Conservation (phyloP, 805 yeast species). For the Brettanomyces sp. region DNA sequence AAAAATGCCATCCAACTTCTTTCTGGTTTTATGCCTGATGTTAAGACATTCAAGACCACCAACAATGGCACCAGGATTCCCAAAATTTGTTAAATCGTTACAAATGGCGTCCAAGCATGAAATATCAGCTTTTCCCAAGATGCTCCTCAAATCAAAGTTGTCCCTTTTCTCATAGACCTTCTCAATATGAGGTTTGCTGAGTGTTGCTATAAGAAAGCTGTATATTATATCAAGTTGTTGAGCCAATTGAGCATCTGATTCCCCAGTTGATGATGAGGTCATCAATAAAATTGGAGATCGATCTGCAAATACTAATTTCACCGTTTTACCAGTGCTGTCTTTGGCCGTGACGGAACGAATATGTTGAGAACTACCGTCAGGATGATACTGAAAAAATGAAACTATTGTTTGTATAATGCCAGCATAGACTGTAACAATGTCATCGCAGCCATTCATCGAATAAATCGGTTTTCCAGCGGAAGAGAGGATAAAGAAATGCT, state of each 20-base stretch:
- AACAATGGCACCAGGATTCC: constrained; percentile 50
- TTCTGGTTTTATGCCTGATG: constrained; percentile 48
- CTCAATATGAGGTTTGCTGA: constrained; percentile 71
- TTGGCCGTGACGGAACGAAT: constrained; percentile 46
- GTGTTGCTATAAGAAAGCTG: constrained; percentile 69
- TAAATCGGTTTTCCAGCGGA: constrained; percentile 86
- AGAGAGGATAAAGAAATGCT: constrained; percentile 73
- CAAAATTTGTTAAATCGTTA: constrained; percentile 35
- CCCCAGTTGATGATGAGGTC: constrained; percentile 53
- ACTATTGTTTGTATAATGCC: constrained; percentile 77
- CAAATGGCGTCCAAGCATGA: constrained; percentile 62
- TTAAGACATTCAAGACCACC: constrained; percentile 60
- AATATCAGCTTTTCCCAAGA: constrained; percentile 66
- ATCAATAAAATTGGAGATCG: constrained; percentile 65
- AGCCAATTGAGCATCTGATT: constrained; percentile 39
- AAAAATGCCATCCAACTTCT: constrained; percentile 46
- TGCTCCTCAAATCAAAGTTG: constrained; percentile 72
- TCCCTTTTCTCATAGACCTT: constrained; percentile 61
- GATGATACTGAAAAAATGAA: constrained; percentile 49
- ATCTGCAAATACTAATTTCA: constrained; percentile 49
- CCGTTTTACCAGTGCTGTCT: constrained; percentile 17
- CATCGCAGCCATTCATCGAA: constrained; percentile 66
- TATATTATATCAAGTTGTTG: constrained; percentile 67
- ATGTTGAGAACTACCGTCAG: constrained; percentile 23
- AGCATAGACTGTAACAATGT: constrained; percentile 56